Evolutionary conservation across 768 basidiomycete genomes (phyloP).

Genomic region (Boletus patriciae): DNA sequence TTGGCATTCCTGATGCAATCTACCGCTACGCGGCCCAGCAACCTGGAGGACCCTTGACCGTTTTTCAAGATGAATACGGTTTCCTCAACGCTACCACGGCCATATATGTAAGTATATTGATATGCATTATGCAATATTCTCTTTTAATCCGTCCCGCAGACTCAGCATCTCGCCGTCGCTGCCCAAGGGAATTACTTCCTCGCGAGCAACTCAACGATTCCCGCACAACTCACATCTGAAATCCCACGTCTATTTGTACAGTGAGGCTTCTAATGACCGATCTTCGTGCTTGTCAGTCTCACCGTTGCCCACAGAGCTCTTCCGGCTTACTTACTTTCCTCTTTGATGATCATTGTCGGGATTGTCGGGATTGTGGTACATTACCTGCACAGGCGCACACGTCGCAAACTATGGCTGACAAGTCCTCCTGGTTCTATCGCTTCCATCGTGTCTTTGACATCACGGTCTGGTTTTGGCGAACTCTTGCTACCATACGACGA

Average conservation of each 20-base stretch:
- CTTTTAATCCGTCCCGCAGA: conserved; percentile 36
- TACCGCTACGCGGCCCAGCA: conserved; percentile 50
- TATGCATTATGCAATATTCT: neutral
- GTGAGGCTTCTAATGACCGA: conserved; percentile 37
- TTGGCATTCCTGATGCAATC: conserved; percentile 62
- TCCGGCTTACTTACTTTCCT: conserved; percentile 51
- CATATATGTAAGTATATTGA: conserved; percentile 33
- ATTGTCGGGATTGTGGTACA: conserved; percentile 49
- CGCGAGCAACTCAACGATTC: conserved; percentile 36
- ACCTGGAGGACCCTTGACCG: conserved; percentile 41
- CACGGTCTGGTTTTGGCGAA: conserved; percentile 62
- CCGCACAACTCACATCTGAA: conserved; percentile 41
- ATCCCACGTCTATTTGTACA: conserved; percentile 56
- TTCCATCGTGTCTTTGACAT: conserved; percentile 52
- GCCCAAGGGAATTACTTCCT: conserved; percentile 65
- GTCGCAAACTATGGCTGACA: conserved; percentile 51
- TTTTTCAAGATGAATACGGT: conserved; percentile 49
- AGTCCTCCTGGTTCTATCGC: conserved; percentile 63
- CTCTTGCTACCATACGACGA: conserved; percentile 61
- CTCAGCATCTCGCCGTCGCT: conserved; percentile 54
- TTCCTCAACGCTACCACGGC: conserved; percentile 52
- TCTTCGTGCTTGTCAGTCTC: neutral
- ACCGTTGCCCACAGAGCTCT: conserved; percentile 41
- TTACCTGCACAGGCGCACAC: conserved; percentile 44
- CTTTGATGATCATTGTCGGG: conserved; percentile 49